A percentile compares a stretch with the other conserved stretches of the same genome.
Evolutionary conservation across 2,329 filamentous ascomycete genomes (phyloP).

Genomic region (Pseudopyricularia javanii): DNA sequence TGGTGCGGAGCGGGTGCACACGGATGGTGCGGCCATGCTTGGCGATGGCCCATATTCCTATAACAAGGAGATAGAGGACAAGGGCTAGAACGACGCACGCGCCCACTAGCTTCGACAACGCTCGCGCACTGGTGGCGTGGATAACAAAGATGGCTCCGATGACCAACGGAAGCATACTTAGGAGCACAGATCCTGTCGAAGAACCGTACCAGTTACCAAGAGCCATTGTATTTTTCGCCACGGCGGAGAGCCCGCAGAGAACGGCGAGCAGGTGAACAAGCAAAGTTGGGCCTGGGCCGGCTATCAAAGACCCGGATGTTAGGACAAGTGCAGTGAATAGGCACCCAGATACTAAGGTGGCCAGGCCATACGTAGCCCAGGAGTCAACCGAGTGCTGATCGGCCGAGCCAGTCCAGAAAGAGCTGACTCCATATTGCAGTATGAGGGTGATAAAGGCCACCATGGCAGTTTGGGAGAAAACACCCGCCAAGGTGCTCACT

Average conservation of each 20-base stretch:
- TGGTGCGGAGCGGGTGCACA: constrained; percentile 32
- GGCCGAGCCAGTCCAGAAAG: background rate
- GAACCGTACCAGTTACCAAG: constrained; percentile 34
- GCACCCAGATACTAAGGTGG: background rate
- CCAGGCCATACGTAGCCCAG: background rate
- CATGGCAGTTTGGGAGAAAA: background rate
- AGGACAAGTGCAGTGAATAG: constrained; percentile 29
- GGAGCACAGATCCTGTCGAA: constrained; percentile 20
- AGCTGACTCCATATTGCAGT: background rate
- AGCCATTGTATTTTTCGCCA: constrained; percentile 20
- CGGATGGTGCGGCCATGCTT: constrained; percentile 14
- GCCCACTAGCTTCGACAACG: constrained; percentile 28
- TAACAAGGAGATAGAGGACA: constrained; percentile 20
- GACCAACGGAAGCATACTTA: constrained; percentile 23
- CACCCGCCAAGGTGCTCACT: background rate
- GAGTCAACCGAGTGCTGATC: background rate
- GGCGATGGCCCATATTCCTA: constrained; percentile 22
- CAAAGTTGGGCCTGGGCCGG: constrained; percentile 30
- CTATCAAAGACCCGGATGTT: constrained; percentile 31
- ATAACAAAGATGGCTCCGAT: constrained; percentile 29
- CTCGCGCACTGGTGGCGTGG: constrained; percentile 28
- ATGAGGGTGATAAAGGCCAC: background rate
- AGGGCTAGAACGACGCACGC: constrained; percentile 25
- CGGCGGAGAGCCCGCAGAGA: constrained; percentile 23
- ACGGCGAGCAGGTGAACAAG: constrained; percentile 30